Evolutionary conservation across 2,329 filamentous ascomycete genomes (phyloP).

Genomic region (Ophiostoma tasmaniense): DNA sequence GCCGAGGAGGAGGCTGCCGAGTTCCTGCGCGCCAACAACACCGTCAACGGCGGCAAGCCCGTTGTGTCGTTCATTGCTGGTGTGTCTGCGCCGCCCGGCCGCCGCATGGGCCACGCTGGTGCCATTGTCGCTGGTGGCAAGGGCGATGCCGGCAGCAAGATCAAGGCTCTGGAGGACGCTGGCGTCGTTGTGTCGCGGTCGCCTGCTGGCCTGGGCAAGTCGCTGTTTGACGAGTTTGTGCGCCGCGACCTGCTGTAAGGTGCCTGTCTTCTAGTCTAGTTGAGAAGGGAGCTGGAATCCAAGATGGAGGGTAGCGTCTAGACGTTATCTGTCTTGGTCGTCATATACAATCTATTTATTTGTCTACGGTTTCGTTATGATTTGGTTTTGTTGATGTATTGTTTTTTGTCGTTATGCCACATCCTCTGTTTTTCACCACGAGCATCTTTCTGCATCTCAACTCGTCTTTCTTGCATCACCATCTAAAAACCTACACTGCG

Average conservation of each 20-base stretch:
- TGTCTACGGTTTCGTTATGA: neutral
- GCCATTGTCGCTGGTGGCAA: constrained; percentile 97
- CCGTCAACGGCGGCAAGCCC: constrained; percentile 74
- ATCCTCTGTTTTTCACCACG: too few species aligned
- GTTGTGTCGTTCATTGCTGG: constrained; percentile 97
- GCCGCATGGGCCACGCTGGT: constrained; percentile 97
- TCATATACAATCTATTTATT: neutral
- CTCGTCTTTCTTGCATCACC: too few species aligned
- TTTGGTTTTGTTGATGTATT: neutral
- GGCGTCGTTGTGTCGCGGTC: constrained; percentile 95
- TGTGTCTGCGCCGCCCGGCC: constrained; percentile 91
- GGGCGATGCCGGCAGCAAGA: constrained; percentile 97
- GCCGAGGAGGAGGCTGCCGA: constrained; percentile 98
- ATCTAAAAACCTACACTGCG: too few species aligned
- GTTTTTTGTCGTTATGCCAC: neutral
- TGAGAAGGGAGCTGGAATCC: neutral
- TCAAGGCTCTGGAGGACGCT: constrained; percentile 82
- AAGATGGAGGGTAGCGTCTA: neutral
- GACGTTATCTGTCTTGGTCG: neutral
- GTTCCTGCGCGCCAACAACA: constrained; percentile 89
- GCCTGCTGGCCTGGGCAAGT: constrained; percentile 85
- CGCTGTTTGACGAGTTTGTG: constrained; percentile 90
- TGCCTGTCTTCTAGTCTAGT: neutral
- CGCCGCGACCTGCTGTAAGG: constrained; percentile 85
- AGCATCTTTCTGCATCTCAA: too few species aligned